These are phyloP conservation scores for Monosporascus sp. DNA, from an alignment of 2,329 filamentous ascomycete species.

Conservation along the genomic window DNA sequence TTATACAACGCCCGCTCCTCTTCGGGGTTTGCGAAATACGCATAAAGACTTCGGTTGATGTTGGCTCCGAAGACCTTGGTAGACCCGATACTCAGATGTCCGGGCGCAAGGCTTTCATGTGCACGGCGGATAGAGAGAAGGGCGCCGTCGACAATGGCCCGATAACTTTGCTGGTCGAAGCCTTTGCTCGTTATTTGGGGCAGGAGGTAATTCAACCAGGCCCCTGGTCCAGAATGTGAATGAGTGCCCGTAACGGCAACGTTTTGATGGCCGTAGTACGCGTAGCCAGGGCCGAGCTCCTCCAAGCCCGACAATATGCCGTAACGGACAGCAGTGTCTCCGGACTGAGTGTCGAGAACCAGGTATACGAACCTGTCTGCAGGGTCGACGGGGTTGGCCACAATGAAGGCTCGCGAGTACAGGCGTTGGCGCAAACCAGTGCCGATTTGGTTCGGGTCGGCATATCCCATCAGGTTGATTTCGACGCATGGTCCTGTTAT, in stretches of 20 bases:
- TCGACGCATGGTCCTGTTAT: slow-evolving; percentile 74
- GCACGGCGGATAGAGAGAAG: slow-evolving; percentile 77
- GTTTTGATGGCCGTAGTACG: slow-evolving; percentile 72
- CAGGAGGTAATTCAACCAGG: slow-evolving; percentile 90
- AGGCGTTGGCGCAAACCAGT: slow-evolving; percentile 81
- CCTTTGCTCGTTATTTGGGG: slow-evolving; percentile 87
- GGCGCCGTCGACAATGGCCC: slow-evolving; percentile 82
- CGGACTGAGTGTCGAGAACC: slow-evolving; percentile 80
- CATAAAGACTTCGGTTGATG: slow-evolving; percentile 82
- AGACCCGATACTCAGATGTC: slow-evolving; percentile 47
- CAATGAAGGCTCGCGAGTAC: slow-evolving; percentile 84
- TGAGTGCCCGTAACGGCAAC: slow-evolving; percentile 89
- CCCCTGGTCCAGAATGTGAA: slow-evolving; percentile 85
- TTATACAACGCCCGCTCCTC: slow-evolving; percentile 68
- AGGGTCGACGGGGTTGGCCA: slow-evolving; percentile 62
- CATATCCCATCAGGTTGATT: slow-evolving; percentile 89
- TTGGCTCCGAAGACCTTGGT: slow-evolving; percentile 71
- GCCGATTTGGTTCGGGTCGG: slow-evolving; percentile 76
- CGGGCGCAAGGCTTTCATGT: slow-evolving; percentile 63
- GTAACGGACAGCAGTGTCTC: slow-evolving; percentile 82
- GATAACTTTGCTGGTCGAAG: slow-evolving; percentile 81
- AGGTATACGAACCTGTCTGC: slow-evolving; percentile 79
- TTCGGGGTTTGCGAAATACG: slow-evolving; percentile 81
- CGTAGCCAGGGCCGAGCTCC: slow-evolving; percentile 65
- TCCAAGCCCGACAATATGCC: slow-evolving; percentile 77